These are phyloP conservation scores for Boechera divaricarpa DNA, from an alignment of 345 rosid genomes.

Conservation along the genomic window DNA sequence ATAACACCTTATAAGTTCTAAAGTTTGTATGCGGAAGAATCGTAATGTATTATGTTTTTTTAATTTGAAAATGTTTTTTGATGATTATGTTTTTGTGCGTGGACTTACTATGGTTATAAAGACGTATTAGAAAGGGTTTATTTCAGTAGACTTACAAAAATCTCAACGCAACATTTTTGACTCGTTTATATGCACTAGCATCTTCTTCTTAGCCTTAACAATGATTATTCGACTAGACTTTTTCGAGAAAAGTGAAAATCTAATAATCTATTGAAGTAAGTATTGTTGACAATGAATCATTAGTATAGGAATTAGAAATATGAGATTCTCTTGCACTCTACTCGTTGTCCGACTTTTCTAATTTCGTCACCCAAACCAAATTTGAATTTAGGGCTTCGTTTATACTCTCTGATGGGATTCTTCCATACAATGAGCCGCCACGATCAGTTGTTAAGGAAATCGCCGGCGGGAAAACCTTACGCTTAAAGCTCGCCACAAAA, in stretches of 20 bases:
- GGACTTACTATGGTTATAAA: too few relatives aligned
- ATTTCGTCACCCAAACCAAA: not conserved
- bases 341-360: not conserved
- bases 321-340: not conserved
- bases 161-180: too few relatives aligned
- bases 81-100: too few relatives aligned
- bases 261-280: not conserved
- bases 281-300: not conserved
- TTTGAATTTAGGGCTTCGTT: too few relatives aligned
- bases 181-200: too few relatives aligned
- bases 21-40: too few relatives aligned
- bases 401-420: slow-evolving; percentile 58
- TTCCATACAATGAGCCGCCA: slow-evolving; percentile 55
- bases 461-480: slow-evolving; percentile 46
- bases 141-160: too few relatives aligned
- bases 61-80: too few relatives aligned
- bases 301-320: not conserved
- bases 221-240: not conserved
- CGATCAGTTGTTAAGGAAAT: slow-evolving; percentile 34
- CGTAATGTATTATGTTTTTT: too few relatives aligned
- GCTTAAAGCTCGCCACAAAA: slow-evolving; percentile 58
- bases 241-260: not conserved
- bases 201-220: too few relatives aligned
- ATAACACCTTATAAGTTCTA: too few relatives aligned
- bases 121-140: too few relatives aligned